Evolutionary conservation across 805 yeast species (phyloP).

Genomic region (Pichia paraexigua): DNA sequence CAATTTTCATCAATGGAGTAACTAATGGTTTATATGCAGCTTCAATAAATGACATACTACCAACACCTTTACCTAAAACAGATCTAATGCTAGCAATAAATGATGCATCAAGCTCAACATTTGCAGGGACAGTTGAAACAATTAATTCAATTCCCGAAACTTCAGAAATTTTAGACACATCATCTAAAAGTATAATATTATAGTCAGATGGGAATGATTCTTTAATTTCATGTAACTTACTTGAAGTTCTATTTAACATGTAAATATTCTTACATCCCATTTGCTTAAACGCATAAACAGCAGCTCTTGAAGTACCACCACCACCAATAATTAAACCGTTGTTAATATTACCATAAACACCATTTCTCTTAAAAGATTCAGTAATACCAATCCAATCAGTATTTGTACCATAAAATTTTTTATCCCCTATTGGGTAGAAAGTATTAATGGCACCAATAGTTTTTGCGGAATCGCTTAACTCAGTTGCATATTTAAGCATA

Average conservation of each 20-base stretch:
- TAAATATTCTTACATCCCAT: constrained; percentile 74
- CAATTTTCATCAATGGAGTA: constrained; percentile 81
- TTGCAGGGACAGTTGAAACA: constrained; percentile 82
- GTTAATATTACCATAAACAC: constrained; percentile 42
- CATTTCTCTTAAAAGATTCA: constrained; percentile 55
- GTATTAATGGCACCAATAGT: constrained; percentile 95
- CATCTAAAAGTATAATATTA: constrained; percentile 50
- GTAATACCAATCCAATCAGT: constrained; percentile 93
- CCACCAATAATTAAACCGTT: constrained; percentile 84
- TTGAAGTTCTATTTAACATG: constrained; percentile 70
- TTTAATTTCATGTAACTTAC: constrained; percentile 54
- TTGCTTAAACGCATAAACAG: constrained; percentile 72
- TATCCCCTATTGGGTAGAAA: constrained; percentile 48
- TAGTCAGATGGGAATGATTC: constrained; percentile 48
- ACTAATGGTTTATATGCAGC: constrained; percentile 90
- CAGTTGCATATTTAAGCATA: constrained; percentile 57
- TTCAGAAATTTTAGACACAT: constrained; percentile 36
- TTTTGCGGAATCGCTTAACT: constrained; percentile 67
- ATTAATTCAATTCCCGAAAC: constrained; percentile 47
- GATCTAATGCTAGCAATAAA: constrained; percentile 42
- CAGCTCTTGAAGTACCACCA: constrained; percentile 97
- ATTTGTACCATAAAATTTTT: constrained; percentile 66
- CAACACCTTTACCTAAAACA: constrained; percentile 35
- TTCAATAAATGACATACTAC: constrained; percentile 61
- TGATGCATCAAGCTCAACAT: constrained; percentile 51